These are phyloP conservation scores for Huntiella abstrusa DNA, from an alignment of 2,329 filamentous ascomycete genomes.

Conservation along the genomic window DNA sequence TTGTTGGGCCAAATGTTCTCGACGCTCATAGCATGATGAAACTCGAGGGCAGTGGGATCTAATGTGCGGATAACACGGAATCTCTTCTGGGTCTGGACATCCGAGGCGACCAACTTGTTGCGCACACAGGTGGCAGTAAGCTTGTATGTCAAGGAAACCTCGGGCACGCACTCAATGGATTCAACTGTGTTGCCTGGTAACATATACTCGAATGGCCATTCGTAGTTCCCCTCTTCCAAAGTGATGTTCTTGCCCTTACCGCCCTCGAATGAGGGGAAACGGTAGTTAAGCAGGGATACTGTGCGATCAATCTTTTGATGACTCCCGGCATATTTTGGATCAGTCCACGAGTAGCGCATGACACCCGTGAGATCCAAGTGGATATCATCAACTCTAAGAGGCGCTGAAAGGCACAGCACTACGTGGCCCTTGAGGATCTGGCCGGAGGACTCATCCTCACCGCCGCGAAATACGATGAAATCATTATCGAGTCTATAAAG, in stretches of 20 bases:
- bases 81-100: slow-evolving; percentile 62
- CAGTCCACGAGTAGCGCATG: slow-evolving; percentile 30
- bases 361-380: slow-evolving; percentile 53
- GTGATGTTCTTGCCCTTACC: slow-evolving; percentile 35
- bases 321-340: slow-evolving; percentile 4
- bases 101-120: slow-evolving; percentile 65
- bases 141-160: slow-evolving; percentile 76
- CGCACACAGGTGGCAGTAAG: slow-evolving; percentile 78
- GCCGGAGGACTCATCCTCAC: slow-evolving; percentile 55
- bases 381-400: slow-evolving; percentile 54
- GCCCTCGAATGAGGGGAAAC: slow-evolving; percentile 47
- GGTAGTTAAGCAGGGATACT: slow-evolving; percentile 44
- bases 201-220: slow-evolving; percentile 61
- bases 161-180: slow-evolving; percentile 74
- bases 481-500: slow-evolving; percentile 50
- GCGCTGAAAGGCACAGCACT: slow-evolving; percentile 51
- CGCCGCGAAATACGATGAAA: slow-evolving; percentile 61
- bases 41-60: slow-evolving; percentile 55
- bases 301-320: slow-evolving; percentile 39
- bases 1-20: slow-evolving; percentile 98
- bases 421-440: slow-evolving; percentile 56
- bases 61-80: slow-evolving; percentile 61
- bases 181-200: slow-evolving; percentile 59
- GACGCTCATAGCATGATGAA: slow-evolving; percentile 79
- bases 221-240: slow-evolving; percentile 58